phyloP scores from a whole-genome alignment of 1,284 basidiomycete species.

The Rhodotorula sp. region DNA sequence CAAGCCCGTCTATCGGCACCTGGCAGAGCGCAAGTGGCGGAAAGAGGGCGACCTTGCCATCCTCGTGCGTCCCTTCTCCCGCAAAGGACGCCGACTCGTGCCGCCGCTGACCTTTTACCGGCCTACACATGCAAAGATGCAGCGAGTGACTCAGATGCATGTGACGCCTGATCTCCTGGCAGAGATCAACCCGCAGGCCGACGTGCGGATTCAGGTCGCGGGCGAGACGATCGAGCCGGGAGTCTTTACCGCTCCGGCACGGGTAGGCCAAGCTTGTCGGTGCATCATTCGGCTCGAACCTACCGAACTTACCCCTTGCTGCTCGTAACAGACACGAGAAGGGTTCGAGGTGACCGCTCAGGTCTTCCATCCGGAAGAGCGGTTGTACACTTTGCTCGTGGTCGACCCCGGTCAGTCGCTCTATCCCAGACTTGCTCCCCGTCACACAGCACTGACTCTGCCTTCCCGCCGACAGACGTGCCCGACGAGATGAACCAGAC shows the following conservation, averaged over 20 bases:
- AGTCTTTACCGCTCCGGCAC: slow-evolving; percentile 61
- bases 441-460: background rate
- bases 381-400: slow-evolving; percentile 83
- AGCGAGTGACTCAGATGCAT: slow-evolving; percentile 82
- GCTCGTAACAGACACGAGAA: slow-evolving; percentile 57
- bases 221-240: slow-evolving; percentile 68
- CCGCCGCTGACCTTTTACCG: too few relatives aligned
- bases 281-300: slow-evolving; percentile 17
- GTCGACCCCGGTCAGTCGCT: slow-evolving; percentile 68
- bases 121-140: slow-evolving; percentile 63
- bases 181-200: slow-evolving; percentile 66
- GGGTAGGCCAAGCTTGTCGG: slow-evolving; percentile 52
- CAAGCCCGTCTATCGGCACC: slow-evolving; percentile 68
- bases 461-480: slow-evolving; percentile 58
- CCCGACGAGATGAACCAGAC: slow-evolving; percentile 66
- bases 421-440: background rate
- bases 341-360: slow-evolving; percentile 66
- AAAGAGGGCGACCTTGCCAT: slow-evolving; percentile 77
- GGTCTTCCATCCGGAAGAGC: slow-evolving; percentile 72
- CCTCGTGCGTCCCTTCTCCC: slow-evolving; percentile 58
- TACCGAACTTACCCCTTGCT: slow-evolving; percentile 39
- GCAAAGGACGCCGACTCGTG: background rate
- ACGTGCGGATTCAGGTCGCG: slow-evolving; percentile 65
- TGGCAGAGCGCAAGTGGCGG: slow-evolving; percentile 82
- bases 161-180: slow-evolving; percentile 84